phyloP scores from a whole-genome alignment of 495 filamentous ascomycete genomes.

The Cercophora sp. region DNA sequence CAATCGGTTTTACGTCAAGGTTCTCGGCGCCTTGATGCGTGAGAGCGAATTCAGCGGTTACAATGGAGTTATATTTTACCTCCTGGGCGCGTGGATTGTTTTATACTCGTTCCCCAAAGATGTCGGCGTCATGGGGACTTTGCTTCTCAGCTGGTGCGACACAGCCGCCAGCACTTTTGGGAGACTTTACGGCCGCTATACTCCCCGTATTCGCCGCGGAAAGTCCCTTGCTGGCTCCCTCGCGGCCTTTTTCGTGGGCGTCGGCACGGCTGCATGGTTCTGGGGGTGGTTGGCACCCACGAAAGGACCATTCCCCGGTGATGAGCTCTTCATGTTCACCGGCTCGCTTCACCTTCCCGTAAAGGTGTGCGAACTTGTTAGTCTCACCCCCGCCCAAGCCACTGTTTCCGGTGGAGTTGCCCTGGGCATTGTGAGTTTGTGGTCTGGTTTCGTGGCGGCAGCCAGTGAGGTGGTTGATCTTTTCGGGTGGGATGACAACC shows the following conservation, averaged over 20 bases:
- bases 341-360: conserved; percentile 64
- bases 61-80: conserved; percentile 96
- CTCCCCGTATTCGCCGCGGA: conserved; percentile 73
- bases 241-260: conserved; percentile 77
- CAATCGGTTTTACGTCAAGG: conserved; percentile 82
- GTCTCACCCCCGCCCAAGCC: conserved; percentile 41
- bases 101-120: conserved; percentile 90
- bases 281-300: conserved; percentile 81
- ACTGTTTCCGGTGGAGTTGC: conserved; percentile 65
- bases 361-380: conserved; percentile 46
- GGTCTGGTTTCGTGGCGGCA: conserved; percentile 81
- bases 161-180: conserved; percentile 94
- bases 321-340: conserved; percentile 76
- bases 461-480: conserved; percentile 87
- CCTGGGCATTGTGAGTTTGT: conserved; percentile 78
- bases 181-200: conserved; percentile 81
- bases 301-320: conserved; percentile 60
- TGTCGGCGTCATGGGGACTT: conserved; percentile 79
- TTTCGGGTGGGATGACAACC: conserved; percentile 92
- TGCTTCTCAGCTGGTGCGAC: conserved; percentile 95
- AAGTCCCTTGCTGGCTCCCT: conserved; percentile 89
- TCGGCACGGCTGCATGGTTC: conserved; percentile 74
- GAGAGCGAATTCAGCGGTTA: conserved; percentile 88
- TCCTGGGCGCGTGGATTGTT: conserved; percentile 82
- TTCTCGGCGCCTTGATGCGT: conserved; percentile 87